Conservation (phyloP, 1,284 basidiomycete genomes). For the Psilocybe mexicana region DNA sequence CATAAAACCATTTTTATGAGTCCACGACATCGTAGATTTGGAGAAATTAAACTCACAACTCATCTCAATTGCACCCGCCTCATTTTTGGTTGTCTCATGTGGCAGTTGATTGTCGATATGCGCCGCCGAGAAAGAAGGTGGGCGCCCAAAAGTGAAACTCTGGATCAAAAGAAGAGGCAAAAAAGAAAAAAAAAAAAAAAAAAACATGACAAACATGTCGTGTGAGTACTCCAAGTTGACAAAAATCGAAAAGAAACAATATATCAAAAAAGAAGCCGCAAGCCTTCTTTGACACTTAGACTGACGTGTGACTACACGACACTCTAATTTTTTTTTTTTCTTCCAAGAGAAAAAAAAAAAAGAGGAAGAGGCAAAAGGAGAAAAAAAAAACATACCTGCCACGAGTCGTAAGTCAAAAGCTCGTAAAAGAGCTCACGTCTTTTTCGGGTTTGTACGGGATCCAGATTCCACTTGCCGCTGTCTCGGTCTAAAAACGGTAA, state of each 20-base stretch:
- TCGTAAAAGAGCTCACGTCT: constrained; percentile 67
- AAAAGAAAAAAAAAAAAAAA: constrained; percentile 14
- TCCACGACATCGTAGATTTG: background rate
- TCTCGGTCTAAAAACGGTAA: constrained; percentile 55
- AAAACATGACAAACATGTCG: constrained; percentile 9
- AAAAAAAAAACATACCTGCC: constrained; percentile 50
- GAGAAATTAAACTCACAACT: constrained; percentile 47
- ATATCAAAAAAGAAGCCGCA: background rate
- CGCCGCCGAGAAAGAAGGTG: constrained; percentile 58
- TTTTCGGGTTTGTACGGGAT: constrained; percentile 56
- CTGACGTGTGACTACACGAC: too few relatives aligned
- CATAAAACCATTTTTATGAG: too few relatives aligned
- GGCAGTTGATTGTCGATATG: constrained; percentile 65
- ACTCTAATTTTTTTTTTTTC: too few relatives aligned
- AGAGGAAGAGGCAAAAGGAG: background rate
- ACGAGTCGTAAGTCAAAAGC: constrained; percentile 65
- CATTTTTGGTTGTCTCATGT: constrained; percentile 47
- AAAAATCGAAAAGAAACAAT: constrained; percentile 4
- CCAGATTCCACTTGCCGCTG: constrained; percentile 65
- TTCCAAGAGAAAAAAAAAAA: too few relatives aligned
- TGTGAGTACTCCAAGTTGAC: constrained; percentile 4
- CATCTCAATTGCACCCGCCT: constrained; percentile 61
- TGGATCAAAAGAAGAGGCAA: constrained; percentile 27
- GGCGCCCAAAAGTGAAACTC: constrained; percentile 73
- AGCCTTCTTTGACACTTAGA: background rate